Percentiles rank a stretch among this genome's conserved stretches.
These are phyloP conservation scores for Aquilaria malaccensis DNA, from an alignment of 345 rosid species.

Conservation along the genomic window DNA sequence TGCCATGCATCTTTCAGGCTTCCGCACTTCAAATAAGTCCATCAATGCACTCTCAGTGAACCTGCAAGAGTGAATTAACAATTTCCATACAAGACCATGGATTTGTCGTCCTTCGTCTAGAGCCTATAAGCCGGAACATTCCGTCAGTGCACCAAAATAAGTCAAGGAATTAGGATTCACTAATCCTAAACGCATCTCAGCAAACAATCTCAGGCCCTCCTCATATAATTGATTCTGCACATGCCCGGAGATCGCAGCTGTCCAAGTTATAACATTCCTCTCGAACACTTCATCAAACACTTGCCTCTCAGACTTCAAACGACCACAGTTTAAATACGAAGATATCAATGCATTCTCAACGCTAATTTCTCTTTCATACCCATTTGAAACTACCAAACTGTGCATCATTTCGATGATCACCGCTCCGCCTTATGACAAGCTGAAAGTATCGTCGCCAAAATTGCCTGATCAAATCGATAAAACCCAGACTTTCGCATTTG, in stretches of 20 bases:
- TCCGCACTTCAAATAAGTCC: slow-evolving; percentile 91
- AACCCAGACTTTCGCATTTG: slow-evolving; percentile 32
- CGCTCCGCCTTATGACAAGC: slow-evolving; percentile 51
- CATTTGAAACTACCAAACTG: slow-evolving; percentile 39
- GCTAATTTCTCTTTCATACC: slow-evolving; percentile 44
- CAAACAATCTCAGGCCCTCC: slow-evolving; percentile 51
- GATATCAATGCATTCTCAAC: slow-evolving; percentile 79
- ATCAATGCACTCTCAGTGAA: slow-evolving; percentile 80
- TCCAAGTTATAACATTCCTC: slow-evolving; percentile 82
- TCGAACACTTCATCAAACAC: slow-evolving; percentile 68
- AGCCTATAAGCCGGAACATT: slow-evolving; percentile 68
- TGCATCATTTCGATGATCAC: slow-evolving; percentile 47
- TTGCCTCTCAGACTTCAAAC: slow-evolving; percentile 38
- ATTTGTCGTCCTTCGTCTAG: slow-evolving; percentile 58
- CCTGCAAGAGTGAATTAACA: slow-evolving; percentile 55
- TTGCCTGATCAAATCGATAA: slow-evolving; percentile 60
- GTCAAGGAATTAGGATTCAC: slow-evolving; percentile 66
- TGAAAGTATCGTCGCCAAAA: slow-evolving; percentile 67
- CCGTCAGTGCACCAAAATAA: slow-evolving; percentile 61
- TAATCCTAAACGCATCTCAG: slow-evolving; percentile 43
- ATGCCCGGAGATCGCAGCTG: slow-evolving; percentile 70
- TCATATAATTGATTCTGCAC: slow-evolving; percentile 41
- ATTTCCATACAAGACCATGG: slow-evolving; percentile 64
- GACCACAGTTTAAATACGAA: slow-evolving; percentile 57
- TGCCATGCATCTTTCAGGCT: slow-evolving; percentile 57